Conservation (phyloP, 805 yeast genomes). For the Nakazawaea populi region DNA sequence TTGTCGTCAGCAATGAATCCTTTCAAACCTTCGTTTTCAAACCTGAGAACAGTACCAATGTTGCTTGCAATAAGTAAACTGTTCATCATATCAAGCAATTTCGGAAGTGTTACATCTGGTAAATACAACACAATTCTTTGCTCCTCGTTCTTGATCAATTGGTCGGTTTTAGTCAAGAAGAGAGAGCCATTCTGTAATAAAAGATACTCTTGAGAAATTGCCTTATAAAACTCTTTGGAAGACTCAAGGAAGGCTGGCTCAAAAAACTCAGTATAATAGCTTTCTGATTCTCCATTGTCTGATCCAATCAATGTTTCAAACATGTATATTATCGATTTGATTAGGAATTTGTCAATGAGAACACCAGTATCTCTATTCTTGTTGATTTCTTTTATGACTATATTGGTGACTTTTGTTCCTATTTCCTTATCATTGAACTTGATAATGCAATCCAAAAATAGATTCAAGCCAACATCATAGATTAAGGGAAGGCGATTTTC, state of each 20-base stretch:
- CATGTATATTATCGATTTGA: conserved; percentile 63
- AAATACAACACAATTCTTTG: conserved; percentile 46
- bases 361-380: conserved; percentile 48
- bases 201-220: conserved; percentile 38
- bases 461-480: conserved; percentile 66
- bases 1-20: conserved; percentile 48
- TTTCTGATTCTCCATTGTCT: conserved; percentile 40
- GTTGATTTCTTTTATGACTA: conserved; percentile 50
- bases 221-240: conserved; percentile 50
- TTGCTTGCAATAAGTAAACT: conserved; percentile 51
- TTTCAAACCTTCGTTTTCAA: conserved; percentile 50
- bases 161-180: conserved; percentile 46
- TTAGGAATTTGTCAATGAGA: conserved; percentile 48
- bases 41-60: conserved; percentile 46
- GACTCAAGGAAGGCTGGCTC: conserved; percentile 57
- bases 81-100: conserved; percentile 50
- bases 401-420: conserved; percentile 42
- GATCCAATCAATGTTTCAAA: conserved; percentile 46
- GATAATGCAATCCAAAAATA: conserved; percentile 59
- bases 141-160: conserved; percentile 59
- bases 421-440: conserved; percentile 42
- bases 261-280: conserved; percentile 55
- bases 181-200: conserved; percentile 42
- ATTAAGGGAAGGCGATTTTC: conserved; percentile 56
- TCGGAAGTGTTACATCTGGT: conserved; percentile 48